A percentile compares a stretch with the other conserved stretches of the same genome.
Evolutionary conservation across 345 rosid species (phyloP).

Genomic region (Geranium brycei): DNA sequence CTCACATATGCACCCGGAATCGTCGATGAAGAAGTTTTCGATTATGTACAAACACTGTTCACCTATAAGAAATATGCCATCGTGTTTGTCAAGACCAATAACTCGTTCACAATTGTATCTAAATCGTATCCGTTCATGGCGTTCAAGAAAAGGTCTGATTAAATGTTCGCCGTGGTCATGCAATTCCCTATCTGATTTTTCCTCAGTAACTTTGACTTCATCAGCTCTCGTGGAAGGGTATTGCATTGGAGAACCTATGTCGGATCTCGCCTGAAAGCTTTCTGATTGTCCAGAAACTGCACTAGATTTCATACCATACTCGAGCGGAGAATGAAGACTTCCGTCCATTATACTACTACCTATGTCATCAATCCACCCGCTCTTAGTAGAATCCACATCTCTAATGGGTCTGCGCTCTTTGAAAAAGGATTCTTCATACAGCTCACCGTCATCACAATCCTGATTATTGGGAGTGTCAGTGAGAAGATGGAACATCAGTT

Average conservation of each 20-base stretch:
- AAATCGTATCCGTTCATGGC: slow-evolving; percentile 74
- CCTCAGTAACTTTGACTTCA: slow-evolving; percentile 47
- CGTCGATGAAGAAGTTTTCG: slow-evolving; percentile 82
- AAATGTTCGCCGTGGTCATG: slow-evolving; percentile 90
- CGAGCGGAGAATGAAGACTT: slow-evolving; percentile 94
- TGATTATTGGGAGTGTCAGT: slow-evolving; percentile 23
- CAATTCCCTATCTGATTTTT: slow-evolving; percentile 73
- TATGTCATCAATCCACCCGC: slow-evolving; percentile 81
- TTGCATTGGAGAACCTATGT: slow-evolving; percentile 64
- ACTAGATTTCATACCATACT: slow-evolving; percentile 79
- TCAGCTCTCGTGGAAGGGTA: slow-evolving; percentile 49
- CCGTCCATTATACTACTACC: slow-evolving; percentile 81
- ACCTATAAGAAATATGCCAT: slow-evolving; percentile 92
- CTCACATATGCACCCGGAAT: slow-evolving; percentile 79
- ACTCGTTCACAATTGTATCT: slow-evolving; percentile 96
- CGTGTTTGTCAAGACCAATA: slow-evolving; percentile 94
- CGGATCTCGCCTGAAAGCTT: slow-evolving; percentile 47
- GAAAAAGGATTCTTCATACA: slow-evolving; percentile 46
- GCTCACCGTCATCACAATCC: slow-evolving; percentile 30
- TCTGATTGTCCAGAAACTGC: slow-evolving; percentile 60
- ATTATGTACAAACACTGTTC: slow-evolving; percentile 80
- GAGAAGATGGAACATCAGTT: slow-evolving; percentile 45
- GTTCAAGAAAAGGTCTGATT: slow-evolving; percentile 95
- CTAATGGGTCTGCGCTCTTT: slow-evolving; percentile 41
- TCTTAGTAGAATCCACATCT: slow-evolving; percentile 45